These are phyloP conservation scores for Halophytophthora polymorphica DNA, from an alignment of 352 stramenopile species.

Conservation along the genomic window DNA sequence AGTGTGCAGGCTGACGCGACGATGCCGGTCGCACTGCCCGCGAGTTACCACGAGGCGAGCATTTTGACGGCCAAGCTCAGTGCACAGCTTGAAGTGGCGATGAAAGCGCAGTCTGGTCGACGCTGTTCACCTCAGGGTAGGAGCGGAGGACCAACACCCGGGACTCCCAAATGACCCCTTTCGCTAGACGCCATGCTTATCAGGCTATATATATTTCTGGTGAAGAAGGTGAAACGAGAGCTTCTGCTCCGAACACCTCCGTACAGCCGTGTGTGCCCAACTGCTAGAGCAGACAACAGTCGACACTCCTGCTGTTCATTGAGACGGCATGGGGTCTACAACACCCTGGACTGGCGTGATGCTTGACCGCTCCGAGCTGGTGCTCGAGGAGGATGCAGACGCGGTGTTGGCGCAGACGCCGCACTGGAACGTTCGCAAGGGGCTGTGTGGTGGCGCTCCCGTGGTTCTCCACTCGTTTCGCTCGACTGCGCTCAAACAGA, in stretches of 20 bases:
- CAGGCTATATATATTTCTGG: background rate
- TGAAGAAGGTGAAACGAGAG: conserved; percentile 22
- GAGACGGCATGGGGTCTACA: conserved; percentile 15
- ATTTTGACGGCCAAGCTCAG: conserved; percentile 36
- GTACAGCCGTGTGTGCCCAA: background rate
- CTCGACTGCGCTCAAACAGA: conserved; percentile 22
- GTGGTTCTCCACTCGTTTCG: conserved; percentile 41
- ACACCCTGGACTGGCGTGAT: conserved; percentile 20
- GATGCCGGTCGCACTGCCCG: conserved; percentile 27
- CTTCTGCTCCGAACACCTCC: background rate
- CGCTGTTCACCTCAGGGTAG: conserved; percentile 30
- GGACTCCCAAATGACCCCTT: background rate
- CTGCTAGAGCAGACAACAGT: background rate
- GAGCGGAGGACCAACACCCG: background rate
- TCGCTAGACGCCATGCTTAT: too few species aligned
- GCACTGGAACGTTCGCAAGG: conserved; percentile 34
- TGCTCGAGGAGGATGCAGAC: conserved; percentile 9
- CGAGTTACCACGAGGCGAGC: conserved; percentile 37
- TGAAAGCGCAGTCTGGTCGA: conserved; percentile 29
- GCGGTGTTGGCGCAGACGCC: conserved; percentile 27
- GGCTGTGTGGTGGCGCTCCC: conserved; percentile 13
- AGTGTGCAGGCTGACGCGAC: conserved; percentile 32
- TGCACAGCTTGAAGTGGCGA: conserved; percentile 31
- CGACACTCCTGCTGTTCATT: conserved; percentile 1
- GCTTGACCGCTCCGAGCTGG: conserved; percentile 19